A percentile compares a stretch with the other conserved stretches of the same genome.
Conservation (phyloP, 371 early-diverging fungal genomes). For the Mucor lusitanicus region DNA sequence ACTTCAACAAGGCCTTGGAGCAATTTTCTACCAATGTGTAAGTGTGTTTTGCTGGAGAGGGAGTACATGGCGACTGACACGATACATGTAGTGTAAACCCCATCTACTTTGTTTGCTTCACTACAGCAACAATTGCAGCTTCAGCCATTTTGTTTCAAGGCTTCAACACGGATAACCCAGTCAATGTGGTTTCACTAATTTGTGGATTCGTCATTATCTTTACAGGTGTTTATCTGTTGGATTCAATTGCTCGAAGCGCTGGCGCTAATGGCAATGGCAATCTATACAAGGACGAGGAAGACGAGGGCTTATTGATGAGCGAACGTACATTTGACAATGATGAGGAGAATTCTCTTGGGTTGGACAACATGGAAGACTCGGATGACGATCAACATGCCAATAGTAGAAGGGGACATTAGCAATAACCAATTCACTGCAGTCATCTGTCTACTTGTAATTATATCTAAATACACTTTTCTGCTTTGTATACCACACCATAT, state of each 20-base stretch:
- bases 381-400: background rate
- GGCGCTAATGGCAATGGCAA: slow-evolving; percentile 20
- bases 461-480: background rate
- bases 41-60: slow-evolving; percentile 8
- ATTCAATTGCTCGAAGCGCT: slow-evolving; percentile 32
- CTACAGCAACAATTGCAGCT: slow-evolving; percentile 89
- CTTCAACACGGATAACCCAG: slow-evolving; percentile 74
- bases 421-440: background rate
- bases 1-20: slow-evolving; percentile 94
- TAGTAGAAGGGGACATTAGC: background rate
- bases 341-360: slow-evolving; percentile 54
- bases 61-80: background rate
- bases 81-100: slow-evolving; percentile 66
- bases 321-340: slow-evolving; percentile 48
- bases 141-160: slow-evolving; percentile 89
- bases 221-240: slow-evolving; percentile 83
- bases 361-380: slow-evolving; percentile 7
- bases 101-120: slow-evolving; percentile 93
- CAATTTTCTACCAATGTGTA: slow-evolving; percentile 86
- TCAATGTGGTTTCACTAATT: slow-evolving; percentile 80
- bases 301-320: slow-evolving; percentile 31
- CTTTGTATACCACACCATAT: background rate
- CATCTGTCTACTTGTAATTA: background rate
- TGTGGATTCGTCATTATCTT: slow-evolving; percentile 91
- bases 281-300: slow-evolving; percentile 15